Conservation (phyloP, 2,329 filamentous ascomycete genomes). For the Lasiodiplodia theobromae region DNA sequence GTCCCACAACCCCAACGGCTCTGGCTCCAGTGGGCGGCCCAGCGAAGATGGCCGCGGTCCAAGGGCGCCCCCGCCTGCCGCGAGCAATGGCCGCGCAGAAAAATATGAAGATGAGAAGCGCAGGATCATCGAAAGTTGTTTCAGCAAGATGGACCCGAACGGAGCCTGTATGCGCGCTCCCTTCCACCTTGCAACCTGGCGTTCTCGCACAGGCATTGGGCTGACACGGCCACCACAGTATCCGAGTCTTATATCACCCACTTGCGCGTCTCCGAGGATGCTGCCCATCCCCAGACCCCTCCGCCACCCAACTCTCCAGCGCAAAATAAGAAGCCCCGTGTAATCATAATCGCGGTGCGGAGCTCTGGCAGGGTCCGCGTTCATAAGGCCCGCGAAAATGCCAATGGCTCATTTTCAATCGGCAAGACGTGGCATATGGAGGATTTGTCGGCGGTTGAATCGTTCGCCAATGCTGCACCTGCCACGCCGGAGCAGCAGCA, state of each 20-base stretch:
- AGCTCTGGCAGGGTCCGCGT: conserved; percentile 92
- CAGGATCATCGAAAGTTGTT: conserved; percentile 93
- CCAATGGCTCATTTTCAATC: conserved; percentile 92
- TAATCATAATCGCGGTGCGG: conserved; percentile 92
- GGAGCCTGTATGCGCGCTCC: conserved; percentile 72
- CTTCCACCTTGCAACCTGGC: conserved; percentile 14
- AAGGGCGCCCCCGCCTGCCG: conserved; percentile 10
- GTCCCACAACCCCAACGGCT: conserved; percentile 26
- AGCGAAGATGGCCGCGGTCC: conserved; percentile 26
- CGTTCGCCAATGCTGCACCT: conserved; percentile 71
- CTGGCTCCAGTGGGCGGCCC: conserved; percentile 20
- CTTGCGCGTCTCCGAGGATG: conserved; percentile 88
- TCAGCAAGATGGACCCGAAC: conserved; percentile 86
- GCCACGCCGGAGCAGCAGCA: conserved; percentile 66
- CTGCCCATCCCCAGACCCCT: conserved; percentile 79
- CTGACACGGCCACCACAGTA: conserved; percentile 25
- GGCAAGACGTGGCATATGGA: conserved; percentile 98
- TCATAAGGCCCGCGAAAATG: conserved; percentile 96
- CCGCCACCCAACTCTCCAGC: conserved; percentile 79
- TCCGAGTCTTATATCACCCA: conserved; percentile 97
- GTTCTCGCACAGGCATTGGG: conserved; percentile 21
- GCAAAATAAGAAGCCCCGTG: conserved; percentile 82
- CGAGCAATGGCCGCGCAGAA: conserved; percentile 66
- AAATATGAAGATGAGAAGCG: conserved; percentile 96
- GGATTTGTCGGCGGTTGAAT: conserved; percentile 83